These are phyloP conservation scores for Mycena filopes DNA, from an alignment of 768 basidiomycete genomes.

Conservation along the genomic window DNA sequence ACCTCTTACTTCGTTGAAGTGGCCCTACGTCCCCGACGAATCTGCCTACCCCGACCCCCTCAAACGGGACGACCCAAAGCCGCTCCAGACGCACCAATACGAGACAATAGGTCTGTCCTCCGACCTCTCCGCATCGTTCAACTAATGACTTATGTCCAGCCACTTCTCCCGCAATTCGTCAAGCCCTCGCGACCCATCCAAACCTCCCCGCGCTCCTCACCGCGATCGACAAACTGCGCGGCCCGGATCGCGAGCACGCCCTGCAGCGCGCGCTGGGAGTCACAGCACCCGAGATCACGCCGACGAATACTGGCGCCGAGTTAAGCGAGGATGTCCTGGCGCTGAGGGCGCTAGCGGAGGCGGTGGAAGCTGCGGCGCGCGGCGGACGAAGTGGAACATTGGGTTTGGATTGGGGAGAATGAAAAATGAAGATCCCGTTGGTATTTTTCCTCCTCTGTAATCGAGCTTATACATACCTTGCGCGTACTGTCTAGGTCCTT, in stretches of 20 bases:
- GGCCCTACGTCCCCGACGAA: constrained; percentile 89
- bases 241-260: constrained; percentile 71
- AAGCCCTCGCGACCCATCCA: constrained; percentile 60
- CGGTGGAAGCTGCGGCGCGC: constrained; percentile 73
- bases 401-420: constrained; percentile 72
- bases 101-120: constrained; percentile 75
- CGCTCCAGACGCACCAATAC: constrained; percentile 76
- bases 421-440: too few species aligned
- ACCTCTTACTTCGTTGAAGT: constrained; percentile 78
- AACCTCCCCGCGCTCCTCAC: constrained; percentile 62
- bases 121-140: too few species aligned
- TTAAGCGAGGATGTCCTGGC: constrained; percentile 63
- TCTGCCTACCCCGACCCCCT: constrained; percentile 86
- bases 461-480: too few species aligned
- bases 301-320: constrained; percentile 40
- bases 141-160: constrained; percentile 52
- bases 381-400: constrained; percentile 60
- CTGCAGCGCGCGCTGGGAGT: constrained; percentile 75
- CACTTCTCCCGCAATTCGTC: constrained; percentile 72
- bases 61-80: constrained; percentile 86
- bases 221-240: constrained; percentile 70
- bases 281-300: constrained; percentile 52
- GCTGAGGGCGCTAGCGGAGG: constrained; percentile 70
- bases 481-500: too few species aligned
- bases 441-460: too few species aligned